Evolutionary conservation across 1,284 basidiomycete genomes (phyloP), one percentile per base, ranked within the genome.

Genomic region (Pterula multifida): DNA sequence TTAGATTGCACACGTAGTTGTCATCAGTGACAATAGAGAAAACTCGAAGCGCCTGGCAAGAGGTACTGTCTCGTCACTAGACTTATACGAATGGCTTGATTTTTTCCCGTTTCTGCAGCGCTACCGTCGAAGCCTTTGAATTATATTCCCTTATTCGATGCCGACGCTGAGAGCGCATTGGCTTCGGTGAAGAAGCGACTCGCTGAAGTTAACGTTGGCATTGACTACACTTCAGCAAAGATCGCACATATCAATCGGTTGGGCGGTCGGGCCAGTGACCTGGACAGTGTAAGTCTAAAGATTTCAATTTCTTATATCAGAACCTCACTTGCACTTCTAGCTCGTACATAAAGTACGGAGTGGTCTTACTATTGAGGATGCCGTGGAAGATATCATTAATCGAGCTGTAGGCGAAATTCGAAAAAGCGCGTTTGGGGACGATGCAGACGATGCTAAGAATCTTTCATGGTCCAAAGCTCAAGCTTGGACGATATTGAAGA

Each of bases 361-460:
- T 44, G 90, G 91, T 0, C 77, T 81, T 63, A 68, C 60, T 11
- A 76, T 94, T 1, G 73, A 81, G 53, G 85, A 87, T 25, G 90
- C 91, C 1, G 86, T 96, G 3, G 86, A 94, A 58, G 92, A 95
- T 60, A 90, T 95, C 58, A 81, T 96, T 57, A 67, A 69, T 32
- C 79, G 85, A 36, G 85, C 82, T 26, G 81, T 92, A 4, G 76
- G 81, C 42, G 93, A 96, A 65, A 68, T 97, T 47, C 75, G 89
- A 47, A 97, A 97, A 73, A 85, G 78, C 50, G 90, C 90, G 0
- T 98, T 97, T 61, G 95, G 92, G 0, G 93, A 97, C 59, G 93
- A 95, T 60, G 65, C 73, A 2, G 87, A 91, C 49, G 93, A 96
- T 60, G 85, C 86, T 2, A 91, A 90, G 64, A 71, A 64, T 47